phyloP scores from a whole-genome alignment of 306 rosid species.

The Cucumis melo region DNA sequence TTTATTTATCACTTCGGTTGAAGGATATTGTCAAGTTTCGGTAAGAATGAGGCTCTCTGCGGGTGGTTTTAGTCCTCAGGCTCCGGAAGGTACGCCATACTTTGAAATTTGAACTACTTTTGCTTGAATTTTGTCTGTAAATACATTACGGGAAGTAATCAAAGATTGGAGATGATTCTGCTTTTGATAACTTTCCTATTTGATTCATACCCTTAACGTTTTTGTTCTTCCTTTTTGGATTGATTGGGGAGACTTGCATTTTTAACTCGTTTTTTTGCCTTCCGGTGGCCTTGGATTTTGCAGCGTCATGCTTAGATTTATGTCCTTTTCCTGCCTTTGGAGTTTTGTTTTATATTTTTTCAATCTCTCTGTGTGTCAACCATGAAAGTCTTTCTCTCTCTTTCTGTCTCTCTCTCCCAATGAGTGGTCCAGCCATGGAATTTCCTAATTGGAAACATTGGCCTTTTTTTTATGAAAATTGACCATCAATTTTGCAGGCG shows the following conservation, averaged over 20 bases:
- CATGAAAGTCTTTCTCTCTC: background rate
- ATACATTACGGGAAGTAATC: background rate
- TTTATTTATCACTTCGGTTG: background rate
- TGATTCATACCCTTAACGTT: background rate
- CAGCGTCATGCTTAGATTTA: background rate
- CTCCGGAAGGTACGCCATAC: constrained; percentile 55
- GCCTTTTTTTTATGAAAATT: constrained; percentile 10
- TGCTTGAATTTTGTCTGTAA: background rate
- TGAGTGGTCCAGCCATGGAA: constrained; percentile 7
- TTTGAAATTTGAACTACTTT: background rate
- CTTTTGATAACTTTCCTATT: background rate
- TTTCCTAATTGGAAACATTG: constrained; percentile 4
- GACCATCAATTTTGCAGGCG: constrained; percentile 54
- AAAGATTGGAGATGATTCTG: background rate
- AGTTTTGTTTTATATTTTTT: constrained; percentile 2
- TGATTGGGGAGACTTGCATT: background rate
- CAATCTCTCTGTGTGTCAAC: constrained; percentile 3
- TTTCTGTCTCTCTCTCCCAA: background rate
- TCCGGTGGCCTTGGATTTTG: constrained; percentile 1
- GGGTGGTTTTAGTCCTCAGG: constrained; percentile 80
- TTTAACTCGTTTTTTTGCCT: background rate
- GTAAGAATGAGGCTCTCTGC: constrained; percentile 72
- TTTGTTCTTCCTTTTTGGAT: background rate
- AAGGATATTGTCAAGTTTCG: background rate
- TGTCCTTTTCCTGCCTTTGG: constrained; percentile 7